Evolutionary conservation across 371 early-diverging fungal species (phyloP), one percentile per base, ranked within the genome.

Genomic region (Actinomortierella ambigua): DNA sequence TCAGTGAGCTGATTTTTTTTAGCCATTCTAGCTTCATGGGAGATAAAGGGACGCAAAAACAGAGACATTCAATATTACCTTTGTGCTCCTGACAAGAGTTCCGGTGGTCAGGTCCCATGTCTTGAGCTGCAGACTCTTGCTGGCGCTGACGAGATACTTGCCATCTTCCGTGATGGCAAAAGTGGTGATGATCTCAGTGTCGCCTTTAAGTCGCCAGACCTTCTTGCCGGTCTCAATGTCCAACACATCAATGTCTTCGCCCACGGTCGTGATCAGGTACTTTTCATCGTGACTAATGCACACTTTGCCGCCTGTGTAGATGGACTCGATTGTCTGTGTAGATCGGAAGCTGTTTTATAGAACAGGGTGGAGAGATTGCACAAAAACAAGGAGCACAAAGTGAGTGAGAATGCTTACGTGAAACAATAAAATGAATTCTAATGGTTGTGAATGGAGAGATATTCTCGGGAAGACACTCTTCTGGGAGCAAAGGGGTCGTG

Each of bases 301-400:
- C 6, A 90, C 92, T 67, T 92, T 88, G 43, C 97, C 97, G 65
- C 96, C 96, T n/a, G 96, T 94, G 76, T 93, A 98, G 50, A 96
- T 88, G 46, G 95, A 91, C 68, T 95, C 94, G 75, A 96, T 92
- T 42, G 90, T 88, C 69, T 84, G 82, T 53, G 85, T 81, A 42
- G 88, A 82, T 57, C 90, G 88, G 80, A 89, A 91, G 69, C 93
- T 93, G 46, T 54, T 11, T 17, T 24, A 22, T 23, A 20, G 28
- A 2, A 18, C n/a, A 22, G 34, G 18, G n/a, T 18, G 23, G 13
- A 44, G 7, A 59, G 8, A 46, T 41, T 22, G 42, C 14, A n/a
- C 6, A 14, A n/a, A 11, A 9, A 2, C 23, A 24, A 15, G 4
- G 3, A 14, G 23, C 24, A 23, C 11, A 5, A 49, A 5, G 26